Percentiles rank a stretch among this genome's conserved stretches.
Conservation (phyloP, 176 grass and related monocot species). For the Chrysopogon serrulatus region DNA sequence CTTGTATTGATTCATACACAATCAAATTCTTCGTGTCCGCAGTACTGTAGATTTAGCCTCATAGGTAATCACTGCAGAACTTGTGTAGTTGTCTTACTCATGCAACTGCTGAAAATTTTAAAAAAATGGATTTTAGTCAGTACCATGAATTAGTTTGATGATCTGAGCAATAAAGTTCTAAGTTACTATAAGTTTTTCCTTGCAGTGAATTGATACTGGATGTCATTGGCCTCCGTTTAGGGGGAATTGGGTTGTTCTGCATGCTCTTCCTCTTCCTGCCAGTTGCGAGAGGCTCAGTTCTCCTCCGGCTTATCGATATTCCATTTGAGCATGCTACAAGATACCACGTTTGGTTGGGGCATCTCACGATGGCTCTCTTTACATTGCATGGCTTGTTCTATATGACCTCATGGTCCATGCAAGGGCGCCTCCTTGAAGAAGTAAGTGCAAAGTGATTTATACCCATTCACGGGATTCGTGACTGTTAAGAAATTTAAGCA, state of each 20-base stretch:
- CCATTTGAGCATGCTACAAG: constrained; percentile 97
- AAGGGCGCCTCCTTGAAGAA: constrained; percentile 43
- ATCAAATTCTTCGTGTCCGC: background rate
- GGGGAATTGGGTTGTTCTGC: constrained; percentile 73
- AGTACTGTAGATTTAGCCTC: background rate
- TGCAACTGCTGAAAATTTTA: constrained; percentile 2
- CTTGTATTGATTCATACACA: background rate
- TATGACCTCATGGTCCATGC: constrained; percentile 48
- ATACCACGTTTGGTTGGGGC: constrained; percentile 98
- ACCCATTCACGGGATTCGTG: background rate
- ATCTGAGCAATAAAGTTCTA: background rate
- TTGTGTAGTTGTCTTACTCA: background rate
- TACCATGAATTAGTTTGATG: background rate
- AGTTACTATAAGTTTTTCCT: constrained; percentile 1
- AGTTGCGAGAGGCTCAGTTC: constrained; percentile 82
- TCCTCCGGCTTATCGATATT: constrained; percentile 91
- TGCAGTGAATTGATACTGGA: constrained; percentile 65
- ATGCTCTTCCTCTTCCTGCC: constrained; percentile 90
- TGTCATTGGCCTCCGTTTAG: constrained; percentile 52
- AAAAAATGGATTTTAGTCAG: background rate
- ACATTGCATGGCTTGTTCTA: constrained; percentile 80
- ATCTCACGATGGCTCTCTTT: constrained; percentile 94
- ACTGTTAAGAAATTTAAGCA: background rate
- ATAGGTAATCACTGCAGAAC: background rate
- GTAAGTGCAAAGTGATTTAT: constrained; percentile 45